Conservation (phyloP, 2,329 filamentous ascomycete genomes). For the Hymenoscyphus repandus region DNA sequence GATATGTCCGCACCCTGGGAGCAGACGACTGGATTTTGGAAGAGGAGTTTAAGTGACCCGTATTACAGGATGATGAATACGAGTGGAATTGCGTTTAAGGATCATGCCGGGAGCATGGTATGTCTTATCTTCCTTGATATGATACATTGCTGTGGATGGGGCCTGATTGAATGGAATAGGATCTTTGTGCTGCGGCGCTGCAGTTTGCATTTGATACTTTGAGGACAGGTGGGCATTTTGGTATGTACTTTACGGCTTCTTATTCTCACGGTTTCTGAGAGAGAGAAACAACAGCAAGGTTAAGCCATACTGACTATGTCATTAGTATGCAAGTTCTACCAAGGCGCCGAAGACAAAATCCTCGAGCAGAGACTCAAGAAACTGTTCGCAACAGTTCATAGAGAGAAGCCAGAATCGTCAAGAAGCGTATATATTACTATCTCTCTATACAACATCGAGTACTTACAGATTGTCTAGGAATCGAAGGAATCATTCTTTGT, state of each 20-base stretch:
- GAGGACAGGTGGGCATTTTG: conserved; percentile 74
- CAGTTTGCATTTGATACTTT: conserved; percentile 82
- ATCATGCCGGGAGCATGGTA: conserved; percentile 95
- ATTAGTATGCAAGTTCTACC: conserved; percentile 89
- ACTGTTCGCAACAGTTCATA: conserved; percentile 73
- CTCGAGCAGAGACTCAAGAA: conserved; percentile 70
- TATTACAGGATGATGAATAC: conserved; percentile 99
- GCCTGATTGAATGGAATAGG: conserved; percentile 45
- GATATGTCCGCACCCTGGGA: conserved; percentile 99
- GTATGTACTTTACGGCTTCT: not conserved
- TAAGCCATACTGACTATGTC: not conserved
- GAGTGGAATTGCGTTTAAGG: conserved; percentile 77
- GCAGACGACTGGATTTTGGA: conserved; percentile 71
- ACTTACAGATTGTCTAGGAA: conserved; percentile 47
- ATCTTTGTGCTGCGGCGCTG: conserved; percentile 82
- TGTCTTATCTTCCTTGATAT: conserved; percentile 33
- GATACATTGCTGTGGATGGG: not conserved
- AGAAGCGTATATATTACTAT: conserved; percentile 58
- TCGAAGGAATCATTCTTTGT: conserved; percentile 86
- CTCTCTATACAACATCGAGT: not conserved
- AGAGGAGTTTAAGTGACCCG: conserved; percentile 90
- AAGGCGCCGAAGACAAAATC: conserved; percentile 77
- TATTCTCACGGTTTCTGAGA: too few relatives aligned
- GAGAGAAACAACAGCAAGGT: too few relatives aligned
- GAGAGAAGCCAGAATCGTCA: conserved; percentile 90